Base-by-base conservation (phyloP, 2,329 filamentous ascomycete genomes). In the Zopfia rhizophila region DNA sequence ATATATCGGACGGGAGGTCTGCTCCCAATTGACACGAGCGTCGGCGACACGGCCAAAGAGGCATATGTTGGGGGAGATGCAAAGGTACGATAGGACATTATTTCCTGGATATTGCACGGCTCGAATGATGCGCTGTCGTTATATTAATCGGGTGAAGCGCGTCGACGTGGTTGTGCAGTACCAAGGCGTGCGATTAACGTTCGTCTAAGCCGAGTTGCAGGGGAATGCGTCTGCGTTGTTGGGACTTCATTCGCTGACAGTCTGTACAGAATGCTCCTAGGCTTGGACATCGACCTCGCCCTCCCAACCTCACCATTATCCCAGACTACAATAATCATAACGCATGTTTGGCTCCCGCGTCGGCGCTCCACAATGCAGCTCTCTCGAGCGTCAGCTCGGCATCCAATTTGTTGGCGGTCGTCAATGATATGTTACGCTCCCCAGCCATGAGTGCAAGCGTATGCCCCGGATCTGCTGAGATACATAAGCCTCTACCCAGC, bases 381-480 rank as follows among this genome's bases (percentile, higher is more conserved):
- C 50, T 63, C 38, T 42, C 28, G 24, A 49, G 45, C n/a, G 51
- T 56, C 52, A 60, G 55, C 43, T 65, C 66, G 25, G 58, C 64
- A 38, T 65, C 61, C 31, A 68, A 64, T 63, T 57, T 77, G 28
- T 65, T 75, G 49, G 63, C 68, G 22, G 68, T 71, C 16, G 68
- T 75, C 55, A 75, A 72, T 60, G 74, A 74, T 42, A 71, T 74
- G 59, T 62, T 76, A 18, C 68, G 69, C 27, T 75, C 73, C 13
- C 73, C 74, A 38, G 63, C 61, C 22, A 51, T 70, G 31, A 66
- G 63, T 45, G 58, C 62, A 28, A 61, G 60, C 47, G 42, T 61
- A 30, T 63, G 58, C 50, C 48, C 64, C 51, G 55, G 45, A 12
- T 41, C 60, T 22, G 51, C 55, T 36, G 56, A 51, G 18, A 54